Percentiles rank a stretch among this genome's conserved stretches.
Evolutionary conservation across 805 yeast species (phyloP).

Genomic region (Candida gorgasii): DNA sequence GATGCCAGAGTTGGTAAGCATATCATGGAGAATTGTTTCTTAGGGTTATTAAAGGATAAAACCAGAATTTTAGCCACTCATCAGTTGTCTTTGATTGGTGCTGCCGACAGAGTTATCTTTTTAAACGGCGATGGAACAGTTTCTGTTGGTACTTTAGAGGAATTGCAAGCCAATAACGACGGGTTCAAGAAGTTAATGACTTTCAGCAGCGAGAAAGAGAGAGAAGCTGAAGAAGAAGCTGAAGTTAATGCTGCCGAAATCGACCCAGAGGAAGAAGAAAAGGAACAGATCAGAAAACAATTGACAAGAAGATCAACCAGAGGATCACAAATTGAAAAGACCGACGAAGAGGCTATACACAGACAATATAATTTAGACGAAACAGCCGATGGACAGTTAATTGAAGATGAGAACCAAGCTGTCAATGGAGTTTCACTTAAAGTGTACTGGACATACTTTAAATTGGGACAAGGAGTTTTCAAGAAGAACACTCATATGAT

Average conservation of each 20-base stretch:
- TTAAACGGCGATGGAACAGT: constrained; percentile 34
- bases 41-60: constrained; percentile 27
- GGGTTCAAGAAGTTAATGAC: constrained; percentile 32
- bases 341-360: constrained; percentile 37
- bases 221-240: constrained; percentile 22
- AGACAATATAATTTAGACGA: constrained; percentile 30
- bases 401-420: constrained; percentile 57
- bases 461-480: constrained; percentile 55
- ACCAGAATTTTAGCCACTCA: constrained; percentile 41
- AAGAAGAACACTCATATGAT: constrained; percentile 27
- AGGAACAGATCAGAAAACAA: constrained; percentile 19
- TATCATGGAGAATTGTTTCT: constrained; percentile 31
- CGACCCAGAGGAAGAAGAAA: constrained; percentile 16
- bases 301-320: constrained; percentile 27
- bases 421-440: constrained; percentile 51
- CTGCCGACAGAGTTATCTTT: constrained; percentile 32
- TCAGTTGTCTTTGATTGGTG: constrained; percentile 33
- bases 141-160: constrained; percentile 30
- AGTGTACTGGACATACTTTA: constrained; percentile 53
- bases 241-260: constrained; percentile 21
- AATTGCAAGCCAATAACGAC: constrained; percentile 22
- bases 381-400: constrained; percentile 24
- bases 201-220: constrained; percentile 20
- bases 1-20: constrained; percentile 41
- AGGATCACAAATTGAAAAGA: constrained; percentile 11